phyloP scores from a whole-genome alignment of 169 alveolate genomes.

The Eimeria necatrix region DNA sequence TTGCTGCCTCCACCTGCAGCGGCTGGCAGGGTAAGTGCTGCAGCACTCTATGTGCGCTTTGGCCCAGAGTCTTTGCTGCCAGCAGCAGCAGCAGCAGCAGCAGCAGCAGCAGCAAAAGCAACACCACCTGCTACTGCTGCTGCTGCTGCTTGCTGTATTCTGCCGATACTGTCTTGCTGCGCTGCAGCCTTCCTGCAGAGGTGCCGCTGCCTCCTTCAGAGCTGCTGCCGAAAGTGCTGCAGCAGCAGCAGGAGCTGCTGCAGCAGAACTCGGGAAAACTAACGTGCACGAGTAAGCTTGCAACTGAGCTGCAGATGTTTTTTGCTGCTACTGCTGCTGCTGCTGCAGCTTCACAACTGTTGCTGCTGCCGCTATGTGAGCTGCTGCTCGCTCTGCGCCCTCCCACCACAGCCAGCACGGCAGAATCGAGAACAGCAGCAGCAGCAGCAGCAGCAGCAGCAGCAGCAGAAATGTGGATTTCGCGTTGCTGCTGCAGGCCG shows the following conservation, averaged over 20 bases:
- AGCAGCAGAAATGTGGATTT: not conserved
- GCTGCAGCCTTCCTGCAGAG: slow-evolving; percentile 41
- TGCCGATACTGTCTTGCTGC: not conserved
- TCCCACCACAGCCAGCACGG: not conserved
- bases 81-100: slow-evolving; percentile 38
- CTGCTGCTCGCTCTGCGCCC: not conserved
- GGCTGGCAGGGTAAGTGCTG: slow-evolving; percentile 7
- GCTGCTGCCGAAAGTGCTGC: slow-evolving; percentile 59
- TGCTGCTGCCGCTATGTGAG: not conserved
- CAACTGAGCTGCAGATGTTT: not conserved
- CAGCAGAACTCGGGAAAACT: not conserved
- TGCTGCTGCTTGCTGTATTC: not conserved
- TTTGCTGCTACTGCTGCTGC: not conserved
- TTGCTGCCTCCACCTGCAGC: slow-evolving; percentile 59
- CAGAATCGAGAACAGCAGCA: not conserved
- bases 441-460: slow-evolving; percentile 21
- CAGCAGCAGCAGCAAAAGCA: not conserved
- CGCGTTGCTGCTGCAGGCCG: not conserved
- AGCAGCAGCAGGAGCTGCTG: slow-evolving; percentile 51
- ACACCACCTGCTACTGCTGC: not conserved
- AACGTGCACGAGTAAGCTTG: not conserved
- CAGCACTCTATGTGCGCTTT: not conserved
- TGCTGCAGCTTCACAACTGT: not conserved
- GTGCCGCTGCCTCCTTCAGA: slow-evolving; percentile 53
- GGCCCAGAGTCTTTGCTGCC: too few relatives aligned